phyloP scores from a whole-genome alignment of 1,284 basidiomycete genomes.

The Pascua guehoae region DNA sequence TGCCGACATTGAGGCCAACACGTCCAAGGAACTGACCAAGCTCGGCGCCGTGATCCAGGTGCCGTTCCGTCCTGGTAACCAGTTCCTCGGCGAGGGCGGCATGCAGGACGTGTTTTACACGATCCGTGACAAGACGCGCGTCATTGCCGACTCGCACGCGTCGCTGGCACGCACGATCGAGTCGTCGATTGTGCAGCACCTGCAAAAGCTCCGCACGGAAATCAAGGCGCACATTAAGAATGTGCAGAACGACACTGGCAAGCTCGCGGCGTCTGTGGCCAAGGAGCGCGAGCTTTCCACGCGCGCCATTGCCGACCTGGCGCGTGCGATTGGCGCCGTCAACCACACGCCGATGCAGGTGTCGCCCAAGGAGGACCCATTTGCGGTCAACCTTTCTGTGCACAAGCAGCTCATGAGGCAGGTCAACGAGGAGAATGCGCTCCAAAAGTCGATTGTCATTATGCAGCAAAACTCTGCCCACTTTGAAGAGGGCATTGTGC shows the following conservation, averaged over 20 bases:
- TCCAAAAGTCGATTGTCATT: slow-evolving; percentile 98
- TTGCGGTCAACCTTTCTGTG: slow-evolving; percentile 71
- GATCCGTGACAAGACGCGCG: slow-evolving; percentile 88
- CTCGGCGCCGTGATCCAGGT: slow-evolving; percentile 97
- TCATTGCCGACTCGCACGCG: slow-evolving; percentile 93
- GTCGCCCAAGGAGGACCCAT: slow-evolving; percentile 80
- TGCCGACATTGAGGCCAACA: slow-evolving; percentile 92
- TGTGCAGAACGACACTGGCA: slow-evolving; percentile 96
- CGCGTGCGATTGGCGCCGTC: slow-evolving; percentile 79
- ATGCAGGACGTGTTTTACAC: slow-evolving; percentile 91
- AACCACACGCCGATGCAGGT: slow-evolving; percentile 94
- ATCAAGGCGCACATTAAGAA: slow-evolving; percentile 98
- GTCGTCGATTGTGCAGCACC: slow-evolving; percentile 94
- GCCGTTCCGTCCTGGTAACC: slow-evolving; percentile 90
- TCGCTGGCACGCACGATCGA: slow-evolving; percentile 95
- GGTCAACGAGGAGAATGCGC: slow-evolving; percentile 94
- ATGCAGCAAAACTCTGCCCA: slow-evolving; percentile 98
- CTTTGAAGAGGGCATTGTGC: slow-evolving; percentile 95
- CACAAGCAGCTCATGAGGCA: slow-evolving; percentile 84
- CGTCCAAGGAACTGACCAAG: slow-evolving; percentile 89
- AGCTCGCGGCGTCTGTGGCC: slow-evolving; percentile 88
- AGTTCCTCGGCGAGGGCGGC: slow-evolving; percentile 90
- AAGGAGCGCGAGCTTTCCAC: slow-evolving; percentile 89
- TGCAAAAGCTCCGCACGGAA: slow-evolving; percentile 88
- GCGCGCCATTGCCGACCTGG: slow-evolving; percentile 81